A percentile compares a stretch with the other conserved stretches of the same genome.
phyloP scores from a whole-genome alignment of 495 filamentous ascomycete species.

The Alectoria sarmentosa region DNA sequence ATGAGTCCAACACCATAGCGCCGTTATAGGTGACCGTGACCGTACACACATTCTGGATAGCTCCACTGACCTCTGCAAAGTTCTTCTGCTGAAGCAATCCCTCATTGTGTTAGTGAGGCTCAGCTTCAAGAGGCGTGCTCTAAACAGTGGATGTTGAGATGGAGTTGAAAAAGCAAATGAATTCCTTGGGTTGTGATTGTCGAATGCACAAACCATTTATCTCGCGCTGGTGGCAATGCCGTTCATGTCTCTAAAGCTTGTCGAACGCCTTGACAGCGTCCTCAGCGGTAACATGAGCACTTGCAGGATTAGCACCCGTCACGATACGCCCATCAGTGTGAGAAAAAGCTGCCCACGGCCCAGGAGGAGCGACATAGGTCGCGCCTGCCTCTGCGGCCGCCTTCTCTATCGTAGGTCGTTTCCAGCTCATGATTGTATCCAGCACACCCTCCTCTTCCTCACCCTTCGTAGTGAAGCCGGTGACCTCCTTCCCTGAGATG shows the following conservation, averaged over 20 bases:
- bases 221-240: neutral
- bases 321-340: slow-evolving; percentile 27
- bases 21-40: too few species aligned
- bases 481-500: slow-evolving; percentile 36
- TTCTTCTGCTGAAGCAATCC: too few species aligned
- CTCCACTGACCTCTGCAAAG: too few species aligned
- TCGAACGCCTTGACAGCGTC: slow-evolving; percentile 8
- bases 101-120: too few species aligned
- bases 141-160: too few species aligned
- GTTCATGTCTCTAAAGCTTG: neutral
- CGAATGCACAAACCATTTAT: neutral
- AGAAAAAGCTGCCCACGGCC: slow-evolving; percentile 32
- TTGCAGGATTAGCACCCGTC: slow-evolving; percentile 9
- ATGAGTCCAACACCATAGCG: too few species aligned
- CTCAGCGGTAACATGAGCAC: slow-evolving; percentile 6
- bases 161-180: neutral
- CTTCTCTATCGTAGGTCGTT: slow-evolving; percentile 30
- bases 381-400: slow-evolving; percentile 25
- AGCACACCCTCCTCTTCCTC: slow-evolving; percentile 35
- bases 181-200: neutral
- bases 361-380: slow-evolving; percentile 25
- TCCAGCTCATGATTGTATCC: slow-evolving; percentile 31
- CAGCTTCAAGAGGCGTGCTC: too few species aligned
- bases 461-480: slow-evolving; percentile 42
- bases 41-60: too few species aligned